phyloP scores from a whole-genome alignment of 208 protist genomes.

The Porcisia deanei region DNA sequence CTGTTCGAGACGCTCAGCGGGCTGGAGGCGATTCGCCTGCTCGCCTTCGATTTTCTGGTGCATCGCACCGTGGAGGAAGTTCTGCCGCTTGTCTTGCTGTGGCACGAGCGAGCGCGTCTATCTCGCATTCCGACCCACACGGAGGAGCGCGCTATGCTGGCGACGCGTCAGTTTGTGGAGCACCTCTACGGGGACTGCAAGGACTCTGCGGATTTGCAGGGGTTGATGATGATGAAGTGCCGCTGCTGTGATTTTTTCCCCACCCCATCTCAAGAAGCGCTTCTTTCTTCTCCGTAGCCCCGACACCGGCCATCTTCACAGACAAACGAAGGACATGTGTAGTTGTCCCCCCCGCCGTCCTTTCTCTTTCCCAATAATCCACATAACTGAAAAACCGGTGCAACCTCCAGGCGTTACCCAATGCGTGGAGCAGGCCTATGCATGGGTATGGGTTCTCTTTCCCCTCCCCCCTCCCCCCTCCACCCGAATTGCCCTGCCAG shows the following conservation, averaged over 20 bases:
- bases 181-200: slow-evolving; percentile 21
- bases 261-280: background rate
- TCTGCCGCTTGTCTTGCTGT: slow-evolving; percentile 65
- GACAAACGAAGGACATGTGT: background rate
- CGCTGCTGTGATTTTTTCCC: slow-evolving; percentile 15
- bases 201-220: slow-evolving; percentile 9
- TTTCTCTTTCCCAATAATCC: background rate
- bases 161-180: slow-evolving; percentile 36
- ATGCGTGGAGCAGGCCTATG: background rate
- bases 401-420: background rate
- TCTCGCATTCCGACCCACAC: slow-evolving; percentile 76
- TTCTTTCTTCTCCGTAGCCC: background rate
- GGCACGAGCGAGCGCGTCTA: slow-evolving; percentile 67
- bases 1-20: slow-evolving; percentile 58
- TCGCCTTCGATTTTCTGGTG: slow-evolving; percentile 69
- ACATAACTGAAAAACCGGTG: background rate
- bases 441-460: background rate
- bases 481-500: background rate
- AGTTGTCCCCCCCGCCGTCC: background rate
- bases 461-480: background rate
- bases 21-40: slow-evolving; percentile 50
- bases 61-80: slow-evolving; percentile 79
- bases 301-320: background rate
- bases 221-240: slow-evolving; percentile 15
- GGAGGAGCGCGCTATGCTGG: slow-evolving; percentile 55